These are phyloP conservation scores for Myriosclerotinia curreyana DNA, from an alignment of 2,329 filamentous ascomycete species.

Conservation along the genomic window DNA sequence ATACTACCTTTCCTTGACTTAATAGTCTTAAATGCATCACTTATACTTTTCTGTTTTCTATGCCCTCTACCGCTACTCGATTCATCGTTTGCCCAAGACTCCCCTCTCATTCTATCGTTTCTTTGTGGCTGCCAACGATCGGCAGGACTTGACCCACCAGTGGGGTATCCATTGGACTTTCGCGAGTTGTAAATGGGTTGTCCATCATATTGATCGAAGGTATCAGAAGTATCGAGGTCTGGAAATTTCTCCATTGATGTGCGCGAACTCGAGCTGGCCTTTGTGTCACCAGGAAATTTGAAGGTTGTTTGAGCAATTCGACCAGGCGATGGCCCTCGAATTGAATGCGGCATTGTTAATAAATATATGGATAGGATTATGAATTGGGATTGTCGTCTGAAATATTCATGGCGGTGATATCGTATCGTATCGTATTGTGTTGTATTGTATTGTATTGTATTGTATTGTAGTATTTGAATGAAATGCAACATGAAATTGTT, in stretches of 20 bases:
- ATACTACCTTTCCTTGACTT: conserved; percentile 78
- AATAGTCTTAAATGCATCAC: conserved; percentile 82
- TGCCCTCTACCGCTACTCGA: conserved; percentile 46
- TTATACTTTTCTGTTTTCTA: conserved; percentile 77
- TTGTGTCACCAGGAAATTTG: conserved; percentile 36
- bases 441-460: too few species aligned
- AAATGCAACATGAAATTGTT: conserved; percentile 23
- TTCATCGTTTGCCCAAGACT: conserved; percentile 31
- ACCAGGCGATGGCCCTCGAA: conserved; percentile 41
- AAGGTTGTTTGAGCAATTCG: conserved; percentile 34
- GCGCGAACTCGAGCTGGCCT: conserved; percentile 29
- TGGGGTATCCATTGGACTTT: conserved; percentile 34
- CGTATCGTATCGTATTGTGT: too few species aligned
- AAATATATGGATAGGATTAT: conserved; percentile 2
- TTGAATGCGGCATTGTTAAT: conserved; percentile 46
- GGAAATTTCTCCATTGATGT: conserved; percentile 56
- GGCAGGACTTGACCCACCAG: conserved; percentile 37
- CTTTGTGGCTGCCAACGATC: conserved; percentile 63
- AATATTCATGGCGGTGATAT: conserved; percentile 18
- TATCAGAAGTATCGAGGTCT: conserved; percentile 46
- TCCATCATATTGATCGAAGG: conserved; percentile 23
- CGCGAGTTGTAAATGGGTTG: conserved; percentile 27
- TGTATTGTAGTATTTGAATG: conserved; percentile 21
- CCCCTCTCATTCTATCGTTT: conserved; percentile 42
- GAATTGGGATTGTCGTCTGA: conserved; percentile 5